phyloP scores from a whole-genome alignment of 2,329 filamentous ascomycete genomes.

The Biscogniauxia mediterranea region DNA sequence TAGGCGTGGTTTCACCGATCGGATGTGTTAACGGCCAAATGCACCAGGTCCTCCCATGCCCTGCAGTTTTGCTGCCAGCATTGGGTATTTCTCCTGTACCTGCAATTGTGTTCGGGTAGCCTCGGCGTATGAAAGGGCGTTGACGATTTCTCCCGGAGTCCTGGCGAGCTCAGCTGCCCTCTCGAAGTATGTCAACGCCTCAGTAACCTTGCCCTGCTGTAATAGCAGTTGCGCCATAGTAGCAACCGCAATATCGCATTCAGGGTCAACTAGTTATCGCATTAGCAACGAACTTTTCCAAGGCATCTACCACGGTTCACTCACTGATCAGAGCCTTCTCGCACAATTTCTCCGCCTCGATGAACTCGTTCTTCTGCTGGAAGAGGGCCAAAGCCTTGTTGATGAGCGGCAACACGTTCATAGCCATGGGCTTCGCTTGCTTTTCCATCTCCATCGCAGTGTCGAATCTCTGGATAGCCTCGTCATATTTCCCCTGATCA shows the following conservation, averaged over 20 bases:
- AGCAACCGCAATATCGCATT: conserved; percentile 97
- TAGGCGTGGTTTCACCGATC: conserved; percentile 18
- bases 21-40: conserved; percentile 18
- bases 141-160: conserved; percentile 93
- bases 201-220: conserved; percentile 94
- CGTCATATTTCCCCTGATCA: conserved; percentile 92
- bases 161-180: conserved; percentile 89
- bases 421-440: conserved; percentile 85
- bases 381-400: conserved; percentile 97
- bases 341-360: conserved; percentile 92
- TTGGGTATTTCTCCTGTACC: conserved; percentile 82
- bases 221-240: conserved; percentile 98
- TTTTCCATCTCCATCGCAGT: conserved; percentile 99
- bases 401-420: conserved; percentile 96
- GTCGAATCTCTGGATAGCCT: conserved; percentile 97
- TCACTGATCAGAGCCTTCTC: conserved; percentile 95
- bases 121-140: conserved; percentile 94
- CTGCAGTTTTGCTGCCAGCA: conserved; percentile 70
- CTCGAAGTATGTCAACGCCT: conserved; percentile 96
- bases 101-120: conserved; percentile 94
- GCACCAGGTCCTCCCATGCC: conserved; percentile 42
- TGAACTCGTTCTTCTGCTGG: conserved; percentile 97
- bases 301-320: conserved; percentile 37
- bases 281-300: conserved; percentile 33
- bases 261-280: conserved; percentile 73